Conservation (phyloP, 768 basidiomycete species). For the Amanita fuliginea region DNA sequence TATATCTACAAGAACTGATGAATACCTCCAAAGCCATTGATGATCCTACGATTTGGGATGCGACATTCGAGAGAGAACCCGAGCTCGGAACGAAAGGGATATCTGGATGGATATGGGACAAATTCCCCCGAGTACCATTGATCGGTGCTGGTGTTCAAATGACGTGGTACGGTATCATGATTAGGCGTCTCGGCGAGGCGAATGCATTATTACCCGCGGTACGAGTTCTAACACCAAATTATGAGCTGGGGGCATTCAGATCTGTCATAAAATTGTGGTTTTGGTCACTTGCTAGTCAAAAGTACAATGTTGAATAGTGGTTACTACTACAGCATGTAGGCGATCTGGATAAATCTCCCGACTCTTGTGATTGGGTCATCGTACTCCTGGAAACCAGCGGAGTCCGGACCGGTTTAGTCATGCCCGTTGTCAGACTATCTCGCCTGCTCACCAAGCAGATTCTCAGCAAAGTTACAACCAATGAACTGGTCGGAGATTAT, state of each 20-base stretch:
- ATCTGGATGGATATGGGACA: conserved; percentile 16
- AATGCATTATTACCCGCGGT: conserved; percentile 5
- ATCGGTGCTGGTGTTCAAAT: conserved; percentile 52
- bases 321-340: too few relatives aligned
- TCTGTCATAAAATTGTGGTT: conserved; percentile 36
- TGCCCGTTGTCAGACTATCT: too few relatives aligned
- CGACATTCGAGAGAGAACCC: conserved; percentile 31
- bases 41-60: conserved; percentile 13
- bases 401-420: too few relatives aligned
- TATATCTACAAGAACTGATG: conserved; percentile 18
- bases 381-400: too few relatives aligned
- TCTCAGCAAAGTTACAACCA: too few relatives aligned
- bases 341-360: too few relatives aligned
- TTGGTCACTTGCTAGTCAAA: conserved; percentile 19
- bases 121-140: conserved; percentile 39
- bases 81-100: conserved; percentile 14
- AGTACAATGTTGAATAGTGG: background rate
- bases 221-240: conserved; percentile 12
- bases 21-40: conserved; percentile 6
- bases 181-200: conserved; percentile 36
- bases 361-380: too few relatives aligned
- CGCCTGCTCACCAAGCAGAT: too few relatives aligned
- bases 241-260: conserved; percentile 21
- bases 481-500: background rate
- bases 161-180: conserved; percentile 58